Percentiles rank a stretch among this genome's conserved stretches.
Evolutionary conservation across 1,284 basidiomycete species (phyloP).

Genomic region (Papiliotrema laurentii): DNA sequence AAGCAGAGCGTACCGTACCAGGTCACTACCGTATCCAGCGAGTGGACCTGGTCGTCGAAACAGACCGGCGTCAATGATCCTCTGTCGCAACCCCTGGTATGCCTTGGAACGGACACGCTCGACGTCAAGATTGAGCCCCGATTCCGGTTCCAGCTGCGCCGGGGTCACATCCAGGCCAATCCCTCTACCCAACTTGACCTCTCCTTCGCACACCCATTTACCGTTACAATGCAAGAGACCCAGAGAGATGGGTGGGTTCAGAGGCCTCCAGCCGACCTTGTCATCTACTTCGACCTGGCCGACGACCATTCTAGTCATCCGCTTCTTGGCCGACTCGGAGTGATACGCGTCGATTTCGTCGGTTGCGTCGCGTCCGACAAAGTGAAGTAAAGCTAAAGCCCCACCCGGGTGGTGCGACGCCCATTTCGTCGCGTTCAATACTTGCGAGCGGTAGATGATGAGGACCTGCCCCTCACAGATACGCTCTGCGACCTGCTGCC

Average conservation of each 20-base stretch:
- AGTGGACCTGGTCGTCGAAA: slow-evolving; percentile 73
- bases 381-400: slow-evolving; percentile 83
- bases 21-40: slow-evolving; percentile 84
- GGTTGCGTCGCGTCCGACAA: slow-evolving; percentile 88
- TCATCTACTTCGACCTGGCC: slow-evolving; percentile 59
- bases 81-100: slow-evolving; percentile 73
- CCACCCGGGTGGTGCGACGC: slow-evolving; percentile 85
- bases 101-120: slow-evolving; percentile 72
- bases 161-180: slow-evolving; percentile 17
- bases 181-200: slow-evolving; percentile 27
- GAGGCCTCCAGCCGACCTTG: slow-evolving; percentile 62
- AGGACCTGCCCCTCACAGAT: slow-evolving; percentile 74
- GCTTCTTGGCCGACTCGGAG: slow-evolving; percentile 59
- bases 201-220: slow-evolving; percentile 41
- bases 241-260: slow-evolving; percentile 82
- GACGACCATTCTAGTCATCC: slow-evolving; percentile 68
- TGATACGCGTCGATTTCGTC: slow-evolving; percentile 96
- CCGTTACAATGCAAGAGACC: slow-evolving; percentile 63
- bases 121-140: slow-evolving; percentile 54
- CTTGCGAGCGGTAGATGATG: slow-evolving; percentile 69
- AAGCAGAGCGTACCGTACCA: slow-evolving; percentile 69
- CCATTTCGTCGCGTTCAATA: slow-evolving; percentile 82
- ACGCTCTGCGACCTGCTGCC: slow-evolving; percentile 31
- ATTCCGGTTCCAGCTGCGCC: slow-evolving; percentile 50
- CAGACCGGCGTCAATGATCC: slow-evolving; percentile 72